Conservation (phyloP, 2,329 filamentous ascomycete genomes). For the Phoma sp. region DNA sequence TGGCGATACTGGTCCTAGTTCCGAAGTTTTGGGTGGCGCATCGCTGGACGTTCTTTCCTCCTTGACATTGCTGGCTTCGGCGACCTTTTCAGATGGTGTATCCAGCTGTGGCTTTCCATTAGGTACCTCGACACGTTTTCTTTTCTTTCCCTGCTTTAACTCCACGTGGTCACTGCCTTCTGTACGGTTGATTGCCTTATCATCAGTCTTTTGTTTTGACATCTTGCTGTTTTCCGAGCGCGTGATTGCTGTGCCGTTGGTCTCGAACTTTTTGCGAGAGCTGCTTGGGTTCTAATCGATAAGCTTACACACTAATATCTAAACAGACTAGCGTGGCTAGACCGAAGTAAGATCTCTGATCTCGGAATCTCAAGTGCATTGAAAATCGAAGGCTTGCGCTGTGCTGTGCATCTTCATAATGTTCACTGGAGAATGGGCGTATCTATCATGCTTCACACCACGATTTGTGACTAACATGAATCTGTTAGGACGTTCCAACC, state of each 20-base stretch:
- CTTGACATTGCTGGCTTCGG: neutral
- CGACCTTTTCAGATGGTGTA: neutral
- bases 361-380: neutral
- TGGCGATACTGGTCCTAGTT: neutral
- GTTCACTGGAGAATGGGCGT: too few relatives aligned
- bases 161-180: neutral
- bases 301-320: conserved; percentile 12
- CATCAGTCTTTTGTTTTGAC: conserved; percentile 21
- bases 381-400: too few relatives aligned
- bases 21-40: neutral
- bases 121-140: conserved; percentile 34
- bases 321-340: neutral
- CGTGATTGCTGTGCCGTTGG: neutral
- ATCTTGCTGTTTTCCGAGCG: conserved; percentile 15
- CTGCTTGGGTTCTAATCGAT: conserved; percentile 31
- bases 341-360: too few relatives aligned
- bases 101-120: neutral
- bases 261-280: conserved; percentile 31
- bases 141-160: conserved; percentile 39
- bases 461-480: too few relatives aligned
- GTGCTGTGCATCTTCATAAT: too few relatives aligned
- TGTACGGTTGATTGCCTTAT: neutral
- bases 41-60: neutral
- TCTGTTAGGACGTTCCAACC: too few relatives aligned
- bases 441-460: too few relatives aligned